A percentile compares a stretch with the other conserved stretches of the same genome.
Evolutionary conservation across 495 filamentous ascomycete species (phyloP).

Genomic region (Daldinia decipiens): DNA sequence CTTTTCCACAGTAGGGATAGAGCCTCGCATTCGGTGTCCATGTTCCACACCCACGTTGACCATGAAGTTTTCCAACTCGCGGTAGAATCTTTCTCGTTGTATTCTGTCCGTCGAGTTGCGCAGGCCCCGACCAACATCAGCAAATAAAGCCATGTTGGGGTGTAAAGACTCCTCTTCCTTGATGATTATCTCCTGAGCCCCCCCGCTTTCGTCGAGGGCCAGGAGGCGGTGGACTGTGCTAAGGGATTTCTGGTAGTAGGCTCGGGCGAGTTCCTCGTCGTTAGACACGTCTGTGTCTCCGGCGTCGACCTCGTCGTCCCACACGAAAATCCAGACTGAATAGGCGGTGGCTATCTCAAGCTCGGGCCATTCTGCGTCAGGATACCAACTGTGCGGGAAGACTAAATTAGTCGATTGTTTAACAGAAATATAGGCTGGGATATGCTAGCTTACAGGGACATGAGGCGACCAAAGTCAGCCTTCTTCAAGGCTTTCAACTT

Average conservation of each 20-base stretch:
- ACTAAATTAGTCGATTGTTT: slow-evolving; percentile 1
- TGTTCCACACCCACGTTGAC: neutral
- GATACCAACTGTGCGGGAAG: slow-evolving; percentile 43
- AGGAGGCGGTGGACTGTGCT: slow-evolving; percentile 35
- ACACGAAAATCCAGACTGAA: slow-evolving; percentile 49
- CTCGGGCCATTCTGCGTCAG: slow-evolving; percentile 46
- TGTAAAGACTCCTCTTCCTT: slow-evolving; percentile 24
- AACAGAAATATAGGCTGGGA: neutral
- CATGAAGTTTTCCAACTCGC: slow-evolving; percentile 47
- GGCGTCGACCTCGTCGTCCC: slow-evolving; percentile 47
- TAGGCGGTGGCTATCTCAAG: slow-evolving; percentile 44
- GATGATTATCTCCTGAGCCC: neutral
- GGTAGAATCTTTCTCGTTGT: slow-evolving; percentile 45
- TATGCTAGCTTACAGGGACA: slow-evolving; percentile 40
- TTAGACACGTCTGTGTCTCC: slow-evolving; percentile 49
- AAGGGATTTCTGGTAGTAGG: slow-evolving; percentile 44
- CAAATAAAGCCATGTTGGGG: slow-evolving; percentile 44
- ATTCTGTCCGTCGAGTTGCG: slow-evolving; percentile 30
- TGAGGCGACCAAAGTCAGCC: slow-evolving; percentile 44
- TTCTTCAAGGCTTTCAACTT: slow-evolving; percentile 40
- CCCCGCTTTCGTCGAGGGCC: slow-evolving; percentile 28
- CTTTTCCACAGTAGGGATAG: slow-evolving; percentile 21
- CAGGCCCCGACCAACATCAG: slow-evolving; percentile 38
- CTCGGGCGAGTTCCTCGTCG: slow-evolving; percentile 43
- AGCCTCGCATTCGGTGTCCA: neutral